Percentiles rank a stretch among this genome's conserved stretches.
phyloP scores from a whole-genome alignment of 1,139 yeast genomes.

The Pichia sp. region DNA sequence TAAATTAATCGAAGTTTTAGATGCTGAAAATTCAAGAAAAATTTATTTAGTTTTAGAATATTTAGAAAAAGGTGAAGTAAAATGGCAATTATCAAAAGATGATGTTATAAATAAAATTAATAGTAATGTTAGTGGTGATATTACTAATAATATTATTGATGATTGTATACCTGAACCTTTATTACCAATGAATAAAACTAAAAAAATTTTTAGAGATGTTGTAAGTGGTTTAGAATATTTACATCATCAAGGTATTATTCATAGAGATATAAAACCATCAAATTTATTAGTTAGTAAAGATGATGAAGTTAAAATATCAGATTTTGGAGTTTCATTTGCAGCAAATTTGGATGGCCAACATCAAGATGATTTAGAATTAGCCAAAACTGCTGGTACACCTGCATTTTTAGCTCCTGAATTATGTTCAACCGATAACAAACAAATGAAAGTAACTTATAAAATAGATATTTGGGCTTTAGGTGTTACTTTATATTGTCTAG shows the following conservation, averaged over 20 bases:
- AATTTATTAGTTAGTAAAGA: slow-evolving; percentile 70
- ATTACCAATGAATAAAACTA: slow-evolving; percentile 57
- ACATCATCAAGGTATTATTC: slow-evolving; percentile 90
- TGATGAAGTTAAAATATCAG: slow-evolving; percentile 82
- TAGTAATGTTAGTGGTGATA: slow-evolving; percentile 10
- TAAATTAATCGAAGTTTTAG: slow-evolving; percentile 78
- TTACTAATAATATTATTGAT: slow-evolving; percentile 2
- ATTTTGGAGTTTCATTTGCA: slow-evolving; percentile 94
- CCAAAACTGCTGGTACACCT: slow-evolving; percentile 88
- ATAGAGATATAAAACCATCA: slow-evolving; percentile 96
- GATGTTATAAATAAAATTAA: slow-evolving; percentile 3
- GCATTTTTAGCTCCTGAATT: slow-evolving; percentile 79
- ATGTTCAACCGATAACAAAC: slow-evolving; percentile 42
- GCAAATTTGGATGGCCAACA: slow-evolving; percentile 50
- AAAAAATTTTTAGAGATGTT: slow-evolving; percentile 77
- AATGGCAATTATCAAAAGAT: slow-evolving; percentile 53
- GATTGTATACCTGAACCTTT: slow-evolving; percentile 40
- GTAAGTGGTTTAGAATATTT: slow-evolving; percentile 85
- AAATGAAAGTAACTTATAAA: slow-evolving; percentile 55
- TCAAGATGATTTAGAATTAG: slow-evolving; percentile 72
- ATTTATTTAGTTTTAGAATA: slow-evolving; percentile 89
- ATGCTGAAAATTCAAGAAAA: slow-evolving; percentile 76
- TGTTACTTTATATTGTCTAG: slow-evolving; percentile 79
- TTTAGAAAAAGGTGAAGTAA: slow-evolving; percentile 85
- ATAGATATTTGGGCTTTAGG: slow-evolving; percentile 98